Percentiles rank a stretch among this genome's conserved stretches.
phyloP scores from a whole-genome alignment of 305 asterid species.

The Fraxinus xanthoxyloides region DNA sequence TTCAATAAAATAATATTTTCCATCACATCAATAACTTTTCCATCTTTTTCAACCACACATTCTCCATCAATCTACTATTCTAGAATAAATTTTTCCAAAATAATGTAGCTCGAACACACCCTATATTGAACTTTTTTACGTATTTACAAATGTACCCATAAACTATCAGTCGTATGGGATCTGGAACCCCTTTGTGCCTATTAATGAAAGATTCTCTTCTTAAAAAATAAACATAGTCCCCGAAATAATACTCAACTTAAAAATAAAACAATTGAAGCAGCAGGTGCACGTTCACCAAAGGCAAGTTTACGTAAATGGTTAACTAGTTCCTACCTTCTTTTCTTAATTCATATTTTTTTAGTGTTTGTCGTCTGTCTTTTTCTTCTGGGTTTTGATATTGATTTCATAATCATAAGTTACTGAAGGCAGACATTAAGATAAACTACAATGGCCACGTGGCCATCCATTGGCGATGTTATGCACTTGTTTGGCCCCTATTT shows the following conservation, averaged over 20 bases:
- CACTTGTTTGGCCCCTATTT: background rate
- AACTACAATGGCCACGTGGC: background rate
- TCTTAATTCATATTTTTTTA: background rate
- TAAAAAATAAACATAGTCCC: background rate
- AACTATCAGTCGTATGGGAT: background rate
- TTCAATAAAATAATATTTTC: no score
- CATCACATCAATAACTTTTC: no score
- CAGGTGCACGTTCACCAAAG: background rate
- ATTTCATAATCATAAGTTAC: background rate
- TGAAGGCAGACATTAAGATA: background rate
- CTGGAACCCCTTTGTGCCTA: background rate
- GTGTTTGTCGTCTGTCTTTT: background rate
- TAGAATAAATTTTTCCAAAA: no score
- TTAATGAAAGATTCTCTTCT: background rate
- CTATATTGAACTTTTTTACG: background rate
- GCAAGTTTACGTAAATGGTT: background rate
- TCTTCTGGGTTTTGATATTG: background rate
- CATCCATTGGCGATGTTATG: background rate
- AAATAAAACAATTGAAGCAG: background rate
- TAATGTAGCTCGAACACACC: no score
- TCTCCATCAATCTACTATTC: no score
- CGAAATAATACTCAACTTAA: background rate
- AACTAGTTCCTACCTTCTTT: background rate
- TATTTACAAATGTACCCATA: background rate
- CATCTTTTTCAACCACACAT: no score